Evolutionary conservation across 2,329 filamentous ascomycete species (phyloP).

Genomic region (Colletotrichum sp.): DNA sequence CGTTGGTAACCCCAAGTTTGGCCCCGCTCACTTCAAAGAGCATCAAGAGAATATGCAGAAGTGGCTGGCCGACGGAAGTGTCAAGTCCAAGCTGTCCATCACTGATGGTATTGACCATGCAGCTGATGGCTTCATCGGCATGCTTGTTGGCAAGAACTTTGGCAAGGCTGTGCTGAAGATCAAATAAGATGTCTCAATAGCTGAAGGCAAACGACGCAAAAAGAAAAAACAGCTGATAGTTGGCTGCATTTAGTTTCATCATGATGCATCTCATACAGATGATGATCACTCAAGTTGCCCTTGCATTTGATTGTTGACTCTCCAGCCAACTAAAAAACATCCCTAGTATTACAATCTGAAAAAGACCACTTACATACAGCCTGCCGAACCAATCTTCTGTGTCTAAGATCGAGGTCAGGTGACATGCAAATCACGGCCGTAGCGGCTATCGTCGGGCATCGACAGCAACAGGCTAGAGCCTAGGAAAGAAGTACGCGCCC

Average conservation of each 20-base stretch:
- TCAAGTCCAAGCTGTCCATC: conserved; percentile 73
- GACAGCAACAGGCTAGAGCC: background rate
- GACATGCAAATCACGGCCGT: background rate
- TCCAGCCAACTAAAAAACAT: background rate
- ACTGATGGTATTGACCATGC: conserved; percentile 82
- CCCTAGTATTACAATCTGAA: background rate
- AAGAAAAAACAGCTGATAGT: background rate
- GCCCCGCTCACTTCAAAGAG: conserved; percentile 69
- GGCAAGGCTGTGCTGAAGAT: conserved; percentile 82
- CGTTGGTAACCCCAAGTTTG: conserved; percentile 72
- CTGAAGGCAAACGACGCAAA: background rate
- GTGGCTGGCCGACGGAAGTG: conserved; percentile 79
- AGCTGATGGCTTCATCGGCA: conserved; percentile 73
- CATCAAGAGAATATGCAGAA: conserved; percentile 77
- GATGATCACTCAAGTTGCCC: background rate
- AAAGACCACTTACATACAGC: too few relatives aligned
- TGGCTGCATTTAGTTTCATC: background rate
- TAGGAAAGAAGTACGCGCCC: background rate
- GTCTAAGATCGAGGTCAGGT: background rate
- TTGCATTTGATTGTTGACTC: background rate
- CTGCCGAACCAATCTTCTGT: background rate
- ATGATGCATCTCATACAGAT: background rate
- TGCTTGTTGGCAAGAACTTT: conserved; percentile 81
- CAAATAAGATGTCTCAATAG: background rate
- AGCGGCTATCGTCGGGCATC: background rate